Evolutionary conservation across 2,329 filamentous ascomycete species (phyloP).

Genomic region (Penicillium janthinellum): DNA sequence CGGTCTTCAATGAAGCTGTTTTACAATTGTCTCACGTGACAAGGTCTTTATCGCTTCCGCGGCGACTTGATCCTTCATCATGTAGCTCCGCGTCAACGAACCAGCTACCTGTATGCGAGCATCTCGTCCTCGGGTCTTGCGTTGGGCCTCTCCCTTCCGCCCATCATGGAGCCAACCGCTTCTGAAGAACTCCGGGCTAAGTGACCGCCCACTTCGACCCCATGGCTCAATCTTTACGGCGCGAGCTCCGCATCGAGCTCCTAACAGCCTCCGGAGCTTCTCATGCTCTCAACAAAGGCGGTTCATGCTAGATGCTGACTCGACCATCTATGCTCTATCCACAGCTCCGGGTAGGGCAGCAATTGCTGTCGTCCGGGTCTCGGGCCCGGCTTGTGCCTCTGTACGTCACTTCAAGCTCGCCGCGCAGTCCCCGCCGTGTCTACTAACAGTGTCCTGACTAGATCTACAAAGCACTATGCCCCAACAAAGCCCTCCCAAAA

Average conservation of each 20-base stretch:
- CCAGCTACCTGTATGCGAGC: constrained; percentile 33
- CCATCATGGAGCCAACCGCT: constrained; percentile 25
- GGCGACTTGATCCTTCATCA: not conserved
- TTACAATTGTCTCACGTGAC: not conserved
- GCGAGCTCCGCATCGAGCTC: constrained; percentile 1
- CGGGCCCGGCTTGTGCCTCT: constrained; percentile 72
- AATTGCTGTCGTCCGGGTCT: constrained; percentile 87
- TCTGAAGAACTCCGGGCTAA: not conserved
- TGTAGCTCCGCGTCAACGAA: not conserved
- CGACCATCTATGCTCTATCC: constrained; percentile 89
- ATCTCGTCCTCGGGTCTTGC: constrained; percentile 22
- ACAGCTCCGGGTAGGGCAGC: constrained; percentile 83
- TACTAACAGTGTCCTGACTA: constrained; percentile 36
- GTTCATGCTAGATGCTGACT: constrained; percentile 33
- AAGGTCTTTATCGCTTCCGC: not conserved
- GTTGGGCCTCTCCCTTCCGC: constrained; percentile 30
- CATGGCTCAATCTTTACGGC: constrained; percentile 12
- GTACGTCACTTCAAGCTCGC: constrained; percentile 45
- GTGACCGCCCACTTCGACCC: constrained; percentile 15
- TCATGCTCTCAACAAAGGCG: constrained; percentile 18
- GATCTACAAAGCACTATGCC: constrained; percentile 68
- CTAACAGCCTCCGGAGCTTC: constrained; percentile 24
- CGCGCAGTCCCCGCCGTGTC: not conserved
- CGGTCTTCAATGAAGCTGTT: not conserved
- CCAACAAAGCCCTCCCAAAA: constrained; percentile 55